Evolutionary conservation across 768 basidiomycete species (phyloP).

Genomic region (Lactifluus pinguis): DNA sequence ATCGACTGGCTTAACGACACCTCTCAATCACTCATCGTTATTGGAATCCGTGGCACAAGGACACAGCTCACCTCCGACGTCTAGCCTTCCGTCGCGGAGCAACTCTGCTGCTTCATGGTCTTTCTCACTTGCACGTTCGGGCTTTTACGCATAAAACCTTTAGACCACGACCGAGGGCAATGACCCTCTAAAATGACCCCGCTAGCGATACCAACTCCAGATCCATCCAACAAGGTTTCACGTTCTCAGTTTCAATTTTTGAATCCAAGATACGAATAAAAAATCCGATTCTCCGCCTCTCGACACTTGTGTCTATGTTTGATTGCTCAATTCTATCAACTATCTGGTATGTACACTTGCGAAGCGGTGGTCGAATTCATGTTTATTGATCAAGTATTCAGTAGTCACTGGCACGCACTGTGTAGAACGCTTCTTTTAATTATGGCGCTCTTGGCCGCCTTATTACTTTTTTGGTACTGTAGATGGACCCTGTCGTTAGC

Average conservation of each 20-base stretch:
- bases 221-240: not conserved
- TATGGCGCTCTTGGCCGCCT: not conserved
- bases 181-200: not conserved
- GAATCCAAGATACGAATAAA: not conserved
- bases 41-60: not conserved
- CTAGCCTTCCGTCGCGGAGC: conserved; percentile 13
- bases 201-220: conserved; percentile 6
- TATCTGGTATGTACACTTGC: conserved; percentile 7
- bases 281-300: not conserved
- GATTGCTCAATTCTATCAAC: conserved; percentile 18
- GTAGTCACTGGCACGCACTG: not conserved
- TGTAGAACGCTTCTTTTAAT: not conserved
- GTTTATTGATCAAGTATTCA: not conserved
- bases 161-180: not conserved
- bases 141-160: not conserved
- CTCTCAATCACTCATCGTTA: not conserved
- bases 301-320: not conserved
- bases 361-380: not conserved
- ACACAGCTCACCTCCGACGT: conserved; percentile 14
- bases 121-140: not conserved
- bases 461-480: not conserved
- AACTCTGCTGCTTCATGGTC: conserved; percentile 16
- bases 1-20: not conserved
- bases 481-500: not conserved
- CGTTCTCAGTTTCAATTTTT: not conserved